Evolutionary conservation across 2,329 filamentous ascomycete species (phyloP).

Genomic region (Xylaria sp.): DNA sequence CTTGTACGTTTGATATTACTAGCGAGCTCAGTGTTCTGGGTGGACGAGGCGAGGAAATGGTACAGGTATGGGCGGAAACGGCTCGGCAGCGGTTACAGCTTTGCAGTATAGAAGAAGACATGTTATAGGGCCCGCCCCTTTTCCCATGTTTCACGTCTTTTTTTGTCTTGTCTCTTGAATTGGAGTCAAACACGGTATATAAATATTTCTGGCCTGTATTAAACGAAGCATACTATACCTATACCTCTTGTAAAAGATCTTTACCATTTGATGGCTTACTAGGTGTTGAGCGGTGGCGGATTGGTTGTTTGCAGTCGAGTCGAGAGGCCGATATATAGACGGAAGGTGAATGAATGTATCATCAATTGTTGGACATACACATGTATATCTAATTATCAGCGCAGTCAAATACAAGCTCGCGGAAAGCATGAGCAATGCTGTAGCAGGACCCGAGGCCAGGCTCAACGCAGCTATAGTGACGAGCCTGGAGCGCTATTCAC

Average conservation of each 20-base stretch:
- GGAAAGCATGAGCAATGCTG: no score
- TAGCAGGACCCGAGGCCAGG: no score
- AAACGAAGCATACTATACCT: constrained; percentile 10
- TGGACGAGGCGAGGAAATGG: constrained; percentile 90
- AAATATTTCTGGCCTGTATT: constrained; percentile 13
- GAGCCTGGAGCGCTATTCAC: no score
- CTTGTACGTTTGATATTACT: constrained; percentile 76
- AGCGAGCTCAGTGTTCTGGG: constrained; percentile 94
- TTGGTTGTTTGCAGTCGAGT: constrained; percentile 1
- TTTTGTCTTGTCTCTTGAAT: constrained; percentile 6
- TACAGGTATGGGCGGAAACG: constrained; percentile 68
- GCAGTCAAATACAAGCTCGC: neutral
- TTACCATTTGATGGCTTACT: constrained; percentile 7
- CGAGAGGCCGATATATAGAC: constrained; percentile 12
- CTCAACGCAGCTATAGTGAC: no score
- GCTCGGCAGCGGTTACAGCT: constrained; percentile 70
- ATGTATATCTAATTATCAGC: neutral
- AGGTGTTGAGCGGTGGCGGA: constrained; percentile 7
- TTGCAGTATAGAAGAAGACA: constrained; percentile 63
- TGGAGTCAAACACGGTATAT: constrained; percentile 9
- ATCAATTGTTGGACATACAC: constrained; percentile 9
- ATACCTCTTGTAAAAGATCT: constrained; percentile 23
- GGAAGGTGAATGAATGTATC: constrained; percentile 17
- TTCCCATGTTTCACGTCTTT: constrained; percentile 5
- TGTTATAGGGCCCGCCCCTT: neutral